Evolutionary conservation across 78 protist species (phyloP).

Genomic region (Chrysochromulina tobinii): DNA sequence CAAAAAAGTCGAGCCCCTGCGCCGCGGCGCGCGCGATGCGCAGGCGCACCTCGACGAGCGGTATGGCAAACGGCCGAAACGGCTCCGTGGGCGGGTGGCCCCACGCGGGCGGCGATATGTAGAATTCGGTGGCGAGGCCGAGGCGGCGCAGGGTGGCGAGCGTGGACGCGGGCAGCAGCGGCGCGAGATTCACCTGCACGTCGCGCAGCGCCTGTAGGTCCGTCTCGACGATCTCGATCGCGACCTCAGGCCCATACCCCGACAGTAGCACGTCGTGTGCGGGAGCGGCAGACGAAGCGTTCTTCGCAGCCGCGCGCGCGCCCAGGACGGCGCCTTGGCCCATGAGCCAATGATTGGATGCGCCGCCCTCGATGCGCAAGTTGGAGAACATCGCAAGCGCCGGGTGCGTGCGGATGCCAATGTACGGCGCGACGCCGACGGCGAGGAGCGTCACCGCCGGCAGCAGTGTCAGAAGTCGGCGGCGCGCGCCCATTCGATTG

Average conservation of each 20-base stretch:
- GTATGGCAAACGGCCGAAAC: not conserved
- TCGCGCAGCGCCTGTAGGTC: not conserved
- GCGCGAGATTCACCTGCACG: not conserved
- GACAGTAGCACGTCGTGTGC: not conserved
- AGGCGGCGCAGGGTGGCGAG: not conserved
- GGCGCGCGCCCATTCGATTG: no score
- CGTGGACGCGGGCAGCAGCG: not conserved
- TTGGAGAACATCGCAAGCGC: not conserved
- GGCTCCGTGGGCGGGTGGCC: not conserved
- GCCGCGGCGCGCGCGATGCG: not conserved
- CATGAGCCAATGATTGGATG: not conserved
- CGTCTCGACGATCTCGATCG: not conserved
- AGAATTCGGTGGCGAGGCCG: not conserved
- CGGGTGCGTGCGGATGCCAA: not conserved
- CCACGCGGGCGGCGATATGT: not conserved
- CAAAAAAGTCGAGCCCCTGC: not conserved
- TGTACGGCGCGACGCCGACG: not conserved
- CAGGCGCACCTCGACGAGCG: not conserved
- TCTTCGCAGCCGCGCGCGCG: not conserved
- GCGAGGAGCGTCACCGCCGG: not conserved
- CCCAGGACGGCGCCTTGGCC: no score
- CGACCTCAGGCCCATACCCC: not conserved
- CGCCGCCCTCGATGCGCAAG: not conserved
- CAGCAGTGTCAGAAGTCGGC: no score
- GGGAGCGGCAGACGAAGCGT: not conserved